Percentiles rank a stretch among this genome's conserved stretches.
These are phyloP conservation scores for Wickerhamomyces sp. DNA, from an alignment of 1,139 yeast genomes.

Conservation along the genomic window DNA sequence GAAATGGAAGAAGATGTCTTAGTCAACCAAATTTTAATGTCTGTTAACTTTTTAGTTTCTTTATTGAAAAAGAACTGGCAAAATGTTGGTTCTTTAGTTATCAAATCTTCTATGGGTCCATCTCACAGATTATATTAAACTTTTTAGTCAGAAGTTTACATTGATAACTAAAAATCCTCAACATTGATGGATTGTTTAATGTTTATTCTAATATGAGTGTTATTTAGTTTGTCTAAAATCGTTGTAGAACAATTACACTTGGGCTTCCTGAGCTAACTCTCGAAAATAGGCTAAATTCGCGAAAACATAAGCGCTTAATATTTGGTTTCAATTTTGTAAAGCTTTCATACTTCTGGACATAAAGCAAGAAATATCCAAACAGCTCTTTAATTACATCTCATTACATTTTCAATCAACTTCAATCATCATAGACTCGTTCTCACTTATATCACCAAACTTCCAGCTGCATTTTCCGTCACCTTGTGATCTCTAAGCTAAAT, in stretches of 20 bases:
- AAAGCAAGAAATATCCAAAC: too few species aligned
- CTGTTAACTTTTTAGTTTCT: slow-evolving; percentile 99
- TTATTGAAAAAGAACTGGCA: slow-evolving; percentile 99
- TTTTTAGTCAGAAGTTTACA: not conserved
- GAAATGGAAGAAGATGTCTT: slow-evolving; percentile 97
- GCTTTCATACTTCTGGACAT: too few species aligned
- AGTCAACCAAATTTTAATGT: slow-evolving; percentile 98
- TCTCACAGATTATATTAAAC: slow-evolving; percentile 97
- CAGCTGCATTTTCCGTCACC: too few species aligned
- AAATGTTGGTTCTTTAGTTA: slow-evolving; percentile 98
- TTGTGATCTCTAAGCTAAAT: too few species aligned
- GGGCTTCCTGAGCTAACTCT: too few species aligned
- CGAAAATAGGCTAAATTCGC: too few species aligned
- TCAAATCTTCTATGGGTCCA: slow-evolving; percentile 99
- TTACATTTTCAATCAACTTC: too few species aligned
- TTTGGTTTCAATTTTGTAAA: too few species aligned
- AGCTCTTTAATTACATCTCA: too few species aligned
- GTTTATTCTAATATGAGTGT: not conserved
- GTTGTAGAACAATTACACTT: not conserved
- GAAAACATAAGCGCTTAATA: too few species aligned
- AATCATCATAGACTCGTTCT: too few species aligned
- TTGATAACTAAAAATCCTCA: not conserved
- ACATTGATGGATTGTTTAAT: not conserved
- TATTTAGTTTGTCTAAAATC: not conserved
- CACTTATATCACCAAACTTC: too few species aligned